A percentile compares a stretch with the other conserved stretches of the same genome.
These are phyloP conservation scores for Trypanosoma theileri DNA, from an alignment of 208 protist genomes.

Conservation along the genomic window DNA sequence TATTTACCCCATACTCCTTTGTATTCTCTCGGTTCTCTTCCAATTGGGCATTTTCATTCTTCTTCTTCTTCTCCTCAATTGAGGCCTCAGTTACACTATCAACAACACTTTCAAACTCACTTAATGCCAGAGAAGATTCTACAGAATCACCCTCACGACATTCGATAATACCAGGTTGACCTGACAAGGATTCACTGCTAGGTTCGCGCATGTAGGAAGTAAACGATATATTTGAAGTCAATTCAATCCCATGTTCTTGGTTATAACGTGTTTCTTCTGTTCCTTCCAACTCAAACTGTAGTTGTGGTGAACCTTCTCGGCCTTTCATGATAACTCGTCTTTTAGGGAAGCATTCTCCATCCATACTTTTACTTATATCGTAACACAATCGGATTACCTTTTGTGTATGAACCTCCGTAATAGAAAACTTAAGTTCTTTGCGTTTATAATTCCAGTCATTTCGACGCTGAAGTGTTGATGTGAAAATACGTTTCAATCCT, in stretches of 20 bases:
- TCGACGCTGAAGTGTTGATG: constrained; percentile 17
- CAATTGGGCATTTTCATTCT: not conserved
- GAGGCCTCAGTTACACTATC: constrained; percentile 6
- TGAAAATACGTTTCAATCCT: constrained; percentile 14
- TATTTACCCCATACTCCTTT: not conserved
- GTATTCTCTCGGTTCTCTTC: not conserved
- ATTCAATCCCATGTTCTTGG: constrained; percentile 3
- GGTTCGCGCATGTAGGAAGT: constrained; percentile 12
- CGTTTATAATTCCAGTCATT: constrained; percentile 16
- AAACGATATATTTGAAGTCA: not conserved
- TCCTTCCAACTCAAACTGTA: constrained; percentile 18
- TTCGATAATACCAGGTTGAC: not conserved
- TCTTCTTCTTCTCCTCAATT: not conserved
- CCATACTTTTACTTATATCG: constrained; percentile 19
- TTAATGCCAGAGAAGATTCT: not conserved
- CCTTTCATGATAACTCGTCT: constrained; percentile 16
- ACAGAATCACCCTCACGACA: not conserved
- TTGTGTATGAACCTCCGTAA: not conserved
- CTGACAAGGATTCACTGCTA: not conserved
- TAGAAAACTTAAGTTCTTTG: constrained; percentile 23
- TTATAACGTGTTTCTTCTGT: constrained; percentile 8
- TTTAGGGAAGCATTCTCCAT: constrained; percentile 17
- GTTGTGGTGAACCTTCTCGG: not conserved
- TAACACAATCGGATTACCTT: constrained; percentile 7
- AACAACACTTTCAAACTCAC: constrained; percentile 22